phyloP scores from a whole-genome alignment of 2,329 filamentous ascomycete species.

The Colletotrichum tropicale region DNA sequence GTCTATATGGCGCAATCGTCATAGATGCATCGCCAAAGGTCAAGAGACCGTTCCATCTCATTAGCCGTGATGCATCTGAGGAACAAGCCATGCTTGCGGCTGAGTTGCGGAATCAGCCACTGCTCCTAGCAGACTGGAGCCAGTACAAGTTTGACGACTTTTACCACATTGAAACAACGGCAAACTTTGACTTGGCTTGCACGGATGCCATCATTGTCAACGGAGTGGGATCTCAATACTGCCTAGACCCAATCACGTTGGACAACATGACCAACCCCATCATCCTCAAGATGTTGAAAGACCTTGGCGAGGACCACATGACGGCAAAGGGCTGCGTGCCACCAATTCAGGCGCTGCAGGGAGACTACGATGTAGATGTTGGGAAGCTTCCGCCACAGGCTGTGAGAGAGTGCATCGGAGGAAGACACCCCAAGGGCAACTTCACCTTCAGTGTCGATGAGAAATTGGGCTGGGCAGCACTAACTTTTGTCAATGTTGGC shows the following conservation, averaged over 20 bases:
- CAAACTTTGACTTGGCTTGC: background rate
- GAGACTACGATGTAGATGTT: background rate
- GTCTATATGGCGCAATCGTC: slow-evolving; percentile 12
- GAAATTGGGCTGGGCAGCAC: background rate
- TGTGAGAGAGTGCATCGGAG: background rate
- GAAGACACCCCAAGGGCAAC: background rate
- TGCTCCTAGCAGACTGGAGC: slow-evolving; percentile 21
- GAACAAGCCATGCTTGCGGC: background rate
- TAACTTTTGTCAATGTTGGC: background rate
- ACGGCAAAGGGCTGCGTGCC: background rate
- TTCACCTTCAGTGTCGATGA: background rate
- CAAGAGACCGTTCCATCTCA: background rate
- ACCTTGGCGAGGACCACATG: slow-evolving; percentile 1
- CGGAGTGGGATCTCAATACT: background rate
- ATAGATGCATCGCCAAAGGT: background rate
- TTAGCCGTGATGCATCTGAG: background rate
- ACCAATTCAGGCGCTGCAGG: background rate
- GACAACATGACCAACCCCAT: background rate
- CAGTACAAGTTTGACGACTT: slow-evolving; percentile 18
- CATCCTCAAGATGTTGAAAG: background rate
- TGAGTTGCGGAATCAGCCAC: background rate
- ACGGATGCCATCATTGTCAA: slow-evolving; percentile 1
- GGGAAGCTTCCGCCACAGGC: background rate
- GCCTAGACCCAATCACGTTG: background rate
- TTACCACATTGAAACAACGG: background rate